These are phyloP conservation scores for Parietaria judaica DNA, from an alignment of 306 rosid genomes.

Conservation along the genomic window DNA sequence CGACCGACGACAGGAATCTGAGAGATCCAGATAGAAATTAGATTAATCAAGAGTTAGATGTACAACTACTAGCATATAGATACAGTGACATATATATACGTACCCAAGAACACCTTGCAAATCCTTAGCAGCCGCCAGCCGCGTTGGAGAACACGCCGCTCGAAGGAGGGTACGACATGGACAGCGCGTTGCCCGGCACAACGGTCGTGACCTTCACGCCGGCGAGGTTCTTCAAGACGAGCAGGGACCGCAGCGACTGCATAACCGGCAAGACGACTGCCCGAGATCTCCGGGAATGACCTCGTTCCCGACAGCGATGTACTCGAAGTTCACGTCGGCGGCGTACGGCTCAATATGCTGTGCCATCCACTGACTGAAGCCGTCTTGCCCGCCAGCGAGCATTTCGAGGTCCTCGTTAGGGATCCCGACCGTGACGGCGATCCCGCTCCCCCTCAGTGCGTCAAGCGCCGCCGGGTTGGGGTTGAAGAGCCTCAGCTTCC, in stretches of 20 bases:
- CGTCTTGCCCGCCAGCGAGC: conserved; percentile 14
- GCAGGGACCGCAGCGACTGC: conserved; percentile 8
- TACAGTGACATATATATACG: background rate
- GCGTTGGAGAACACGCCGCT: conserved; percentile 8
- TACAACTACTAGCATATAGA: background rate
- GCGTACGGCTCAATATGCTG: conserved; percentile 18
- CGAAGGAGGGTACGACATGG: conserved; percentile 22
- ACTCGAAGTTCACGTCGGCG: conserved; percentile 2
- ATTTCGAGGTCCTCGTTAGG: conserved; percentile 5
- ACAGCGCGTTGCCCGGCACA: conserved; percentile 2
- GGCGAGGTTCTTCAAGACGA: background rate
- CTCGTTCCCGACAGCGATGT: conserved; percentile 25
- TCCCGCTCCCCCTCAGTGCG: conserved; percentile 6
- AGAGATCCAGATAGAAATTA: background rate
- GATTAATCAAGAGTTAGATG: background rate
- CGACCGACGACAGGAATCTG: conserved; percentile 2
- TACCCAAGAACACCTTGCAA: conserved; percentile 11
- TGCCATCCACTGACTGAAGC: conserved; percentile 19
- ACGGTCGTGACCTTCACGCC: conserved; percentile 26
- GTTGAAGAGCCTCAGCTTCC: conserved; percentile 20
- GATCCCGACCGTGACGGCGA: conserved; percentile 14
- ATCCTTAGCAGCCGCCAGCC: background rate
- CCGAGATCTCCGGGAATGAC: conserved; percentile 15
- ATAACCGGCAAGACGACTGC: conserved; percentile 13
- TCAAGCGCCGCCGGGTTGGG: conserved; percentile 6